These are phyloP conservation scores for Calonectria hongkongensis DNA, from an alignment of 2,329 filamentous ascomycete species.

Conservation along the genomic window DNA sequence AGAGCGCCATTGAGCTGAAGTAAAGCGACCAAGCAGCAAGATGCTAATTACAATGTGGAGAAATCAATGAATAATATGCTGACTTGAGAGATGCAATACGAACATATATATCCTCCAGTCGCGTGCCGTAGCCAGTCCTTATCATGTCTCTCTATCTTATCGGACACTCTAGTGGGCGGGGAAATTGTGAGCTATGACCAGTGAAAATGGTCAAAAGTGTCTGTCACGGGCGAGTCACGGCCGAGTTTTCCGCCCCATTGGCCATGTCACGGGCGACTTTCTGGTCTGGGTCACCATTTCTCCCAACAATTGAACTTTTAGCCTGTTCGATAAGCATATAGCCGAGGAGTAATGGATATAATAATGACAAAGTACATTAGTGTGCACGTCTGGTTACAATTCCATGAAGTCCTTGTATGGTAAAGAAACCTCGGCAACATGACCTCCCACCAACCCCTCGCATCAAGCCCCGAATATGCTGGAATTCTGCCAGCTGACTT, in stretches of 20 bases:
- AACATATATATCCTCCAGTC: conserved; percentile 10
- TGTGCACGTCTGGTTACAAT: background rate
- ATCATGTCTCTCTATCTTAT: background rate
- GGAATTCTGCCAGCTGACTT: conserved; percentile 12
- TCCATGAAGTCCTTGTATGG: no score
- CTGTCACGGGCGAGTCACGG: conserved; percentile 7
- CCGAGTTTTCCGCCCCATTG: background rate
- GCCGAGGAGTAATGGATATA: background rate
- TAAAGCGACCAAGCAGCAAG: background rate
- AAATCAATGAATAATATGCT: background rate
- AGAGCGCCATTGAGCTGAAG: background rate
- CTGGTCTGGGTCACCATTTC: background rate
- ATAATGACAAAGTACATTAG: background rate
- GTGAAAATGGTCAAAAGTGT: background rate
- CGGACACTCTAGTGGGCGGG: background rate
- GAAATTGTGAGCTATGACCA: background rate
- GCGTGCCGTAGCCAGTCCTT: background rate
- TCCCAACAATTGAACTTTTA: background rate
- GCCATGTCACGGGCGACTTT: background rate
- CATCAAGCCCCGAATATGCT: conserved; percentile 12
- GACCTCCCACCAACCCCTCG: background rate
- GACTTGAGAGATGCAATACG: background rate
- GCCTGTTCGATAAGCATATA: background rate
- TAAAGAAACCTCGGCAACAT: background rate
- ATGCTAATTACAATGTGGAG: background rate